Evolutionary conservation across 768 basidiomycete genomes (phyloP).

Genomic region (Calvatia gigantea): DNA sequence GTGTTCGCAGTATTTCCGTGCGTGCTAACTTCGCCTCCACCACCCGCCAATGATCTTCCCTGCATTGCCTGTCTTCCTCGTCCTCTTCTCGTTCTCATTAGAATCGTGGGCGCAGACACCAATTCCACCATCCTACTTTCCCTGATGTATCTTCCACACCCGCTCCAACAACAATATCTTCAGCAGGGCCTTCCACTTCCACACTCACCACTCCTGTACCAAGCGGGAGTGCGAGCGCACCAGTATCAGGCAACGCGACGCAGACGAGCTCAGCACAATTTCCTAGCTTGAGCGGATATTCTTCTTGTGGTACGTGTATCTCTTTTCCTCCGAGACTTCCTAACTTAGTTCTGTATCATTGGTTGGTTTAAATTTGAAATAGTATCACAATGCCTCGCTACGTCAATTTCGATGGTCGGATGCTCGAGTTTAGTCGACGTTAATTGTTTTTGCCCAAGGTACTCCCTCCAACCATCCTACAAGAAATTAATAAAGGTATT

Average conservation of each 20-base stretch:
- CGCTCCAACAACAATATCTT: background rate
- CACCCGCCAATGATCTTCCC: slow-evolving; percentile 3
- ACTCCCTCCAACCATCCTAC: slow-evolving; percentile 5
- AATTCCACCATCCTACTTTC: slow-evolving; percentile 18
- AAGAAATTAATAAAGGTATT: background rate
- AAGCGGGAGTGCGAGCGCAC: slow-evolving; percentile 9
- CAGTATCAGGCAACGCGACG: slow-evolving; percentile 14
- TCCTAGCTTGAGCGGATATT: slow-evolving; percentile 34
- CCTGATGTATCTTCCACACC: slow-evolving; percentile 13
- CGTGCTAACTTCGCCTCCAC: background rate
- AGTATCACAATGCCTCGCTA: slow-evolving; percentile 45
- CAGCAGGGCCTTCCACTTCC: background rate
- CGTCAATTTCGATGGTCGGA: slow-evolving; percentile 32
- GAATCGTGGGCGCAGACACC: slow-evolving; percentile 1
- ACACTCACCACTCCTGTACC: background rate
- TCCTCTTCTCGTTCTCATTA: slow-evolving; percentile 7
- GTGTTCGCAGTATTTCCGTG: too few species aligned
- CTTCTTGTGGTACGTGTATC: slow-evolving; percentile 33
- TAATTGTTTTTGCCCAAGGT: slow-evolving; percentile 46
- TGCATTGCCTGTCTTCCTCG: slow-evolving; percentile 3
- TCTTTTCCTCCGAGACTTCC: background rate
- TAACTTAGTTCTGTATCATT: background rate
- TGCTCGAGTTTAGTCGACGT: slow-evolving; percentile 45
- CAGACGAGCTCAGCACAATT: slow-evolving; percentile 31
- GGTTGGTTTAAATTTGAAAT: background rate